A percentile compares a stretch with the other conserved stretches of the same genome.
phyloP scores from a whole-genome alignment of 169 alveolate species.

The Plasmodium cynomolgi region DNA sequence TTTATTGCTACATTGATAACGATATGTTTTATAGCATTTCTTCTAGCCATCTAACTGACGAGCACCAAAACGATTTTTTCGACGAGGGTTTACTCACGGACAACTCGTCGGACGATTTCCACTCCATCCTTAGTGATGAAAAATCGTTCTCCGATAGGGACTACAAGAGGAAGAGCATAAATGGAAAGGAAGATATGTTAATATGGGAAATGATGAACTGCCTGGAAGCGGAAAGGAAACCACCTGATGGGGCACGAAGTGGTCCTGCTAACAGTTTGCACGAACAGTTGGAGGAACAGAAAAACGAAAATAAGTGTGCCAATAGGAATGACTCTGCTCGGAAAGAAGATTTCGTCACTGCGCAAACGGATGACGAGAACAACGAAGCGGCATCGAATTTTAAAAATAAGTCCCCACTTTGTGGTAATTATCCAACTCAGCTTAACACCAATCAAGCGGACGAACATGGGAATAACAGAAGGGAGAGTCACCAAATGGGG shows the following conservation, averaged over 20 bases:
- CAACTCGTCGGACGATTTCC: neutral
- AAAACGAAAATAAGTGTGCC: neutral
- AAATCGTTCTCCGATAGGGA: neutral
- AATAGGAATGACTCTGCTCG: neutral
- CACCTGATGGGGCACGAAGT: neutral
- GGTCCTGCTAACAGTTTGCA: neutral
- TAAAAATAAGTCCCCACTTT: neutral
- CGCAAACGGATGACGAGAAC: neutral
- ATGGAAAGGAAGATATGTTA: neutral
- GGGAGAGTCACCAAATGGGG: neutral
- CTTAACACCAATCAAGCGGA: neutral
- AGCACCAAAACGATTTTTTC: slow-evolving; percentile 11
- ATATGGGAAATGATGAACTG: neutral
- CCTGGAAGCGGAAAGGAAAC: neutral
- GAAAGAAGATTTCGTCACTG: neutral
- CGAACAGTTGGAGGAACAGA: neutral
- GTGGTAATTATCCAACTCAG: neutral
- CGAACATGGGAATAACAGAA: neutral
- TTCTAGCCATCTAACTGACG: slow-evolving; percentile 12
- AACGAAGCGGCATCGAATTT: neutral
- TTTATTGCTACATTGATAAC: slow-evolving; percentile 55
- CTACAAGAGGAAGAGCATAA: neutral
- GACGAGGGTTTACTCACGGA: slow-evolving; percentile 54
- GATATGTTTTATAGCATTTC: slow-evolving; percentile 45
- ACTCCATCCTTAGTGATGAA: slow-evolving; percentile 6